phyloP scores from a whole-genome alignment of 2,329 filamentous ascomycete genomes.

The Tolypocladium cylindrosporum region DNA sequence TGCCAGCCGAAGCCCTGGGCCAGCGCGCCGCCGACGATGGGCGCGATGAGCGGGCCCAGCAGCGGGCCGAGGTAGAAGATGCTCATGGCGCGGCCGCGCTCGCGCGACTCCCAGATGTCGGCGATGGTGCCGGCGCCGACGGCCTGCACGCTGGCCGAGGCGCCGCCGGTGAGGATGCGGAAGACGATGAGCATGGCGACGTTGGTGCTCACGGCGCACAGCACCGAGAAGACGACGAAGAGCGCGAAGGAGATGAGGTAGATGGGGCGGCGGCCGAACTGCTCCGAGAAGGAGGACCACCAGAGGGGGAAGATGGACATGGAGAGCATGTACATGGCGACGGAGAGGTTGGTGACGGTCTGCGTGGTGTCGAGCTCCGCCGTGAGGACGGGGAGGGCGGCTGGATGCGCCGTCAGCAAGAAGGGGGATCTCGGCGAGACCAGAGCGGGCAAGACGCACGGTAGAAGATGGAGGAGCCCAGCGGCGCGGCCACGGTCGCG shows the following conservation, averaged over 20 bases:
- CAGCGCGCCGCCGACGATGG: constrained; percentile 68
- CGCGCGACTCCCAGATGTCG: constrained; percentile 65
- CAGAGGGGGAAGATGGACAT: constrained; percentile 81
- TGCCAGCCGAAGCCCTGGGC: constrained; percentile 62
- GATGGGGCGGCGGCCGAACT: constrained; percentile 62
- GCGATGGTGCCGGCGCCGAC: constrained; percentile 77
- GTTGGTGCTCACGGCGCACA: constrained; percentile 58
- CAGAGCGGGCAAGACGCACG: constrained; percentile 25
- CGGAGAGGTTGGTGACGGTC: constrained; percentile 63
- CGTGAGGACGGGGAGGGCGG: constrained; percentile 56
- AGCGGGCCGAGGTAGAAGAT: constrained; percentile 74
- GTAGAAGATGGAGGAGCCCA: constrained; percentile 78
- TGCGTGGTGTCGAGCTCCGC: constrained; percentile 49
- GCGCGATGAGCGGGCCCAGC: constrained; percentile 62
- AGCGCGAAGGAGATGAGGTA: constrained; percentile 66
- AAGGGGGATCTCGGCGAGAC: background rate
- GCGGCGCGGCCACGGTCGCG: constrained; percentile 66
- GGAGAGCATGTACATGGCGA: constrained; percentile 71
- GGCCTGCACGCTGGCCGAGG: constrained; percentile 70
- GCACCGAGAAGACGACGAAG: constrained; percentile 60
- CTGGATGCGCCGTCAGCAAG: constrained; percentile 26
- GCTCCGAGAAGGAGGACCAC: constrained; percentile 78
- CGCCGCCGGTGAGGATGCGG: constrained; percentile 63
- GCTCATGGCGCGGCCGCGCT: constrained; percentile 72
- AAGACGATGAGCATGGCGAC: constrained; percentile 72